phyloP scores from a whole-genome alignment of 1,139 yeast species.

The Yamadazyma buinensis region DNA sequence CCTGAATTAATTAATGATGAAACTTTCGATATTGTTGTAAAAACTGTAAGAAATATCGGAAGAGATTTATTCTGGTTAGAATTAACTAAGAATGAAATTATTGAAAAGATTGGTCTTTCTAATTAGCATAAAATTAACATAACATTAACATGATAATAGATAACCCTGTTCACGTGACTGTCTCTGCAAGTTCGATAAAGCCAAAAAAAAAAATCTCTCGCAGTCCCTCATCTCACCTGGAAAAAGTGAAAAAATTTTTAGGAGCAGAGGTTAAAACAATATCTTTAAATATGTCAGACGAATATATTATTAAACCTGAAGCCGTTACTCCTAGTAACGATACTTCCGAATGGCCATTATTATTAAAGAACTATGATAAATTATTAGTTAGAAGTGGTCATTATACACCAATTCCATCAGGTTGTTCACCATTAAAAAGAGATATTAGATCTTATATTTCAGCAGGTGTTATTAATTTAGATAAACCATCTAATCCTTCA shows the following conservation, averaged over 20 bases:
- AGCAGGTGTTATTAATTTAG: constrained; percentile 94
- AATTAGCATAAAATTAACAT: background rate
- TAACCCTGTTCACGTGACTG: background rate
- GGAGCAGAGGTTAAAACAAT: constrained; percentile 3
- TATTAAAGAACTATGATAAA: constrained; percentile 91
- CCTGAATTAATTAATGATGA: constrained; percentile 33
- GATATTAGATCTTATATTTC: constrained; percentile 86
- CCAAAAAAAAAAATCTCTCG: background rate
- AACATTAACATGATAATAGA: background rate
- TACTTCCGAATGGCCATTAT: constrained; percentile 93
- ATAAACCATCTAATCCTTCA: constrained; percentile 96
- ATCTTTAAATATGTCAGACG: constrained; percentile 46
- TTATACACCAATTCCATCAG: constrained; percentile 95
- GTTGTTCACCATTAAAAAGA: constrained; percentile 92
- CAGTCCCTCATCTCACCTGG: constrained; percentile 13
- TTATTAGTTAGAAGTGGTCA: constrained; percentile 92
- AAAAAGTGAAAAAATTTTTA: constrained; percentile 14
- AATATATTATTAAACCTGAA: constrained; percentile 87
- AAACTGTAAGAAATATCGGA: constrained; percentile 60
- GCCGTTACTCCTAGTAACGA: constrained; percentile 73
- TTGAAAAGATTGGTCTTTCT: constrained; percentile 13
- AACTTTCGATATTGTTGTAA: constrained; percentile 50
- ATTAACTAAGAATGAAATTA: constrained; percentile 32
- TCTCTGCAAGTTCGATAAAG: background rate
- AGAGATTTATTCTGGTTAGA: constrained; percentile 69